These are phyloP conservation scores for Aspergillus fructus DNA, from an alignment of 2,329 filamentous ascomycete genomes.

Conservation along the genomic window DNA sequence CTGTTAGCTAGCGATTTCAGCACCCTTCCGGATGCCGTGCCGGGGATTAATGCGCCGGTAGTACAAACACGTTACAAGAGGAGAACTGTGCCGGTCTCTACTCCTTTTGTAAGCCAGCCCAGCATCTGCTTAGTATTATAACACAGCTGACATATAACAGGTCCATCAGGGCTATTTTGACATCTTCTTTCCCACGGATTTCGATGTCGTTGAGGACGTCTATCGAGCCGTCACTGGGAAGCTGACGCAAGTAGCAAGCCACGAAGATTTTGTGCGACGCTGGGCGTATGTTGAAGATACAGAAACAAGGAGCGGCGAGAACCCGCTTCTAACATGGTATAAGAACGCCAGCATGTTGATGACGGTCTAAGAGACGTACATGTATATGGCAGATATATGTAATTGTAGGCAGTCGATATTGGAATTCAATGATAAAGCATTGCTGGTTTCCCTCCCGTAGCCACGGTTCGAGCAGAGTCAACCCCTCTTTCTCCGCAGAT, in stretches of 20 bases:
- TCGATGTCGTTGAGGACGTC: conserved; percentile 82
- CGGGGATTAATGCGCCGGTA: conserved; percentile 86
- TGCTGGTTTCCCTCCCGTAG: neutral
- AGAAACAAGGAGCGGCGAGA: conserved; percentile 84
- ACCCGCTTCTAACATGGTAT: conserved; percentile 89
- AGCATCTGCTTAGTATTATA: neutral
- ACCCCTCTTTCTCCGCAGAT: conserved; percentile 10
- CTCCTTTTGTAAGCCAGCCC: conserved; percentile 71
- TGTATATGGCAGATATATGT: neutral
- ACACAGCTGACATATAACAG: conserved; percentile 44
- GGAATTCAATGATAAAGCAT: neutral
- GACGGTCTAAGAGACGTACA: conserved; percentile 59
- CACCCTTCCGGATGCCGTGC: conserved; percentile 75
- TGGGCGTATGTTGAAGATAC: conserved; percentile 94
- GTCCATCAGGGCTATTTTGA: conserved; percentile 99
- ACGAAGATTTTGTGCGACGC: conserved; percentile 84
- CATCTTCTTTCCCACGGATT: conserved; percentile 97
- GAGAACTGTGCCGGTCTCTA: conserved; percentile 83
- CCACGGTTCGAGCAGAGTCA: conserved; percentile 2
- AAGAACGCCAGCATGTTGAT: conserved; percentile 92
- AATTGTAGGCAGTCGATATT: conserved; percentile 2
- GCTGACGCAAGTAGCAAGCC: conserved; percentile 77
- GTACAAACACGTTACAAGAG: conserved; percentile 92
- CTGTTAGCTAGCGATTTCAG: conserved; percentile 90
- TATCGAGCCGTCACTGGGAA: conserved; percentile 93